Conservation (phyloP, 257 asterid species). For the Apocynum venetum region DNA sequence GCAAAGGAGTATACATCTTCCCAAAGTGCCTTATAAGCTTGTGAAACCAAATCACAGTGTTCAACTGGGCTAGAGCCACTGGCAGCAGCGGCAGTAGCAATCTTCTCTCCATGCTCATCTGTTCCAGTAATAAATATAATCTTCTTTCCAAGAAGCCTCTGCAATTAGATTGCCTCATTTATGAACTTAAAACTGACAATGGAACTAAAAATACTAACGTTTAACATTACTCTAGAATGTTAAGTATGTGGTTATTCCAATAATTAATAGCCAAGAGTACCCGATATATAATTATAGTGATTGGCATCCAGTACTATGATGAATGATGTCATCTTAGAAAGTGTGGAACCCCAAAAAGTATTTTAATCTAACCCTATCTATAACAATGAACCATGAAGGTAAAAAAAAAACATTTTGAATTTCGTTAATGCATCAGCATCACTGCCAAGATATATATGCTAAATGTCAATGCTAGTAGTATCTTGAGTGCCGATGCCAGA, state of each 20-base stretch:
- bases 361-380: not conserved
- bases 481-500: not conserved
- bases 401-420: no score
- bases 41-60: conserved; percentile 80
- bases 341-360: not conserved
- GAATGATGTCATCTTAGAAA: not conserved
- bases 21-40: conserved; percentile 76
- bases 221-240: not conserved
- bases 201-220: not conserved
- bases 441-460: not conserved
- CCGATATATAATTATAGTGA: not conserved
- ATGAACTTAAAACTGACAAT: conserved; percentile 2
- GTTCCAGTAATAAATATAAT: conserved; percentile 91
- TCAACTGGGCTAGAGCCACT: conserved; percentile 64
- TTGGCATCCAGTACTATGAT: not conserved
- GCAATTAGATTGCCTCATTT: conserved; percentile 18
- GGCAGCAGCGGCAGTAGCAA: conserved; percentile 81
- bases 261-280: not conserved
- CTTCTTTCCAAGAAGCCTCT: conserved; percentile 85
- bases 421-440: not conserved
- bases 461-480: not conserved
- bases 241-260: not conserved
- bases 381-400: not conserved
- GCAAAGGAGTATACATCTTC: conserved; percentile 44
- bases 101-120: conserved; percentile 97